Evolutionary conservation across 306 rosid genomes (phyloP).

Genomic region (Sicyos baderoa): DNA sequence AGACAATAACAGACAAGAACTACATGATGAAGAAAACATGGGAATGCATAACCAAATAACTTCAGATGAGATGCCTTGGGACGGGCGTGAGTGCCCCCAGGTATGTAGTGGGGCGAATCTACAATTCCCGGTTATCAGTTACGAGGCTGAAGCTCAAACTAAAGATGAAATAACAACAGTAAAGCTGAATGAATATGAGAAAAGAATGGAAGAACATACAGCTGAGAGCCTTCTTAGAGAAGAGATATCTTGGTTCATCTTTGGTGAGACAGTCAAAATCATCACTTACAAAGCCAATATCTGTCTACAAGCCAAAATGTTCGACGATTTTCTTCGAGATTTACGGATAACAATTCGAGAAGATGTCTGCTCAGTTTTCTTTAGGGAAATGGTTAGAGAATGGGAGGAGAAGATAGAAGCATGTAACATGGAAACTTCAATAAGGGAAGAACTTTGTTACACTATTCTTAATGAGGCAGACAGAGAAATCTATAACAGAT

Average conservation of each 20-base stretch:
- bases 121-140: too few species aligned
- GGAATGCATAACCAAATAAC: constrained; percentile 24
- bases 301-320: constrained; percentile 20
- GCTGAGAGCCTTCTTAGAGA: constrained; percentile 27
- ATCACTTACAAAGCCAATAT: constrained; percentile 17
- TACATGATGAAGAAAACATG: constrained; percentile 20
- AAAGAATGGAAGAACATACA: constrained; percentile 22
- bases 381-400: constrained; percentile 33
- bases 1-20: constrained; percentile 21
- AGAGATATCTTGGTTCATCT: constrained; percentile 30
- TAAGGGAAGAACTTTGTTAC: constrained; percentile 34
- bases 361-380: constrained; percentile 38
- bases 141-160: constrained; percentile 30
- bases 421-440: constrained; percentile 25
- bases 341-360: constrained; percentile 21
- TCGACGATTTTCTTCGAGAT: not conserved
- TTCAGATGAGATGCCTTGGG: constrained; percentile 17
- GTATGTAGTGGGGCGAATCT: too few species aligned
- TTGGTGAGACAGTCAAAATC: constrained; percentile 31
- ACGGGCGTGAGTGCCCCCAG: too few species aligned
- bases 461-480: constrained; percentile 33
- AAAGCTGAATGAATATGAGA: constrained; percentile 29
- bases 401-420: constrained; percentile 36
- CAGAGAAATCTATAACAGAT: constrained; percentile 26
- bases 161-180: constrained; percentile 33